A percentile compares a stretch with the other conserved stretches of the same genome.
phyloP scores from a whole-genome alignment of 805 yeast genomes.

The Spathaspora girioi region DNA sequence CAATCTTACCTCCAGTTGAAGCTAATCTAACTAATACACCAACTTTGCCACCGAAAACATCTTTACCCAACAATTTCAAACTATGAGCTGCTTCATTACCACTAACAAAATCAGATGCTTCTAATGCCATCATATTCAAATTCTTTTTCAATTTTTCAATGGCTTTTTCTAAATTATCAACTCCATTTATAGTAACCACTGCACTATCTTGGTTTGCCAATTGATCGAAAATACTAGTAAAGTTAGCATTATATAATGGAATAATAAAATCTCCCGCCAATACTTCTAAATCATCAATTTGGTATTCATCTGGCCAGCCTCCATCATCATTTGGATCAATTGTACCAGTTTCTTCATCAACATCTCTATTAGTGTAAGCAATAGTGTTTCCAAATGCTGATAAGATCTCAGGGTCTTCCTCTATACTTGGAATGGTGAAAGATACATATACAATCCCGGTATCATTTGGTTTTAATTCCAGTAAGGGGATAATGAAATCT shows the following conservation, averaged over 20 bases:
- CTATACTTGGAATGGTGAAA: conserved; percentile 54
- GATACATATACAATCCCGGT: conserved; percentile 78
- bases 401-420: conserved; percentile 15
- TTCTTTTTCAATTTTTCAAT: conserved; percentile 49
- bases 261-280: conserved; percentile 77
- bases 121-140: conserved; percentile 59
- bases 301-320: conserved; percentile 92
- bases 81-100: conserved; percentile 60
- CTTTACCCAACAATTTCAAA: conserved; percentile 80
- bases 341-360: conserved; percentile 59
- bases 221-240: conserved; percentile 71
- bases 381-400: conserved; percentile 61
- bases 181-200: conserved; percentile 60
- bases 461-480: conserved; percentile 64
- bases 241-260: conserved; percentile 77
- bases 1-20: conserved; percentile 52
- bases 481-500: conserved; percentile 73
- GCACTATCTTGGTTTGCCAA: conserved; percentile 57
- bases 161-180: conserved; percentile 30
- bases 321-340: conserved; percentile 72
- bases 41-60: conserved; percentile 57
- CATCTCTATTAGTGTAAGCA: conserved; percentile 75
- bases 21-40: conserved; percentile 50
- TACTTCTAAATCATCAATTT: conserved; percentile 73
- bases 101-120: conserved; percentile 64